Evolutionary conservation across 148 eudicot genomes (phyloP), one percentile per base, ranked within the genome.

Genomic region (Fagopyrum tataricum): DNA sequence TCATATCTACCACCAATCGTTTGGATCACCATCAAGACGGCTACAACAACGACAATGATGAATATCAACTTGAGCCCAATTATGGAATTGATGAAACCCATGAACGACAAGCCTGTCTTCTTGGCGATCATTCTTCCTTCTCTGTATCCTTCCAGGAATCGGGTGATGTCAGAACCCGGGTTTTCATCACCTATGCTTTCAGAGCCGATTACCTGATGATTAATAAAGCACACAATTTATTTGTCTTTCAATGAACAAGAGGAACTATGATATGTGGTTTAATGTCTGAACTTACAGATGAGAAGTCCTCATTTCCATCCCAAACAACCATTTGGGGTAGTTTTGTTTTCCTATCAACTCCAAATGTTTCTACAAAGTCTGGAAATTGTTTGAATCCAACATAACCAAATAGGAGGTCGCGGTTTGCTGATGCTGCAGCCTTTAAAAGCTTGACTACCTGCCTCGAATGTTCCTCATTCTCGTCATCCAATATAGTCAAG

Each of bases 361-460:
- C 96, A 81, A 95, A 95, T 66, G 92, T 79, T 76, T 95, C 96
- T 43, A 82, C 84, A 80, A 91, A 95, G 20, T 84, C 94, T 53
- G 79, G 82, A 81, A 82, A 92, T 62, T 95, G 99, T 77, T 82
- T 84, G 71, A 85, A 48, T 20, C 99, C 97, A 41, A 85, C 99
- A 84, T 84, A 92, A 69, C 87, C 96, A 84, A 95, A 90, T 43
- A 95, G 78, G 55, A 85, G 84, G 46, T 91, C 94, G 21, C 91
- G 94, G 78, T 95, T 95, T 26, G 99, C 99, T 80, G 96, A 88
- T 75, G 99, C 99, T 75, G 97, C 96, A 48, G 96, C 87, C 76
- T 87, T 90, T 81, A 95, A 73, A 69, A 90, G 71, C 78, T 90
- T 87, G 41, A 90, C 55, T 46, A 92, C 71, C 44, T 78, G 76